These are phyloP conservation scores for Ascochyta lentis DNA, from an alignment of 2,329 filamentous ascomycete genomes.

Conservation along the genomic window DNA sequence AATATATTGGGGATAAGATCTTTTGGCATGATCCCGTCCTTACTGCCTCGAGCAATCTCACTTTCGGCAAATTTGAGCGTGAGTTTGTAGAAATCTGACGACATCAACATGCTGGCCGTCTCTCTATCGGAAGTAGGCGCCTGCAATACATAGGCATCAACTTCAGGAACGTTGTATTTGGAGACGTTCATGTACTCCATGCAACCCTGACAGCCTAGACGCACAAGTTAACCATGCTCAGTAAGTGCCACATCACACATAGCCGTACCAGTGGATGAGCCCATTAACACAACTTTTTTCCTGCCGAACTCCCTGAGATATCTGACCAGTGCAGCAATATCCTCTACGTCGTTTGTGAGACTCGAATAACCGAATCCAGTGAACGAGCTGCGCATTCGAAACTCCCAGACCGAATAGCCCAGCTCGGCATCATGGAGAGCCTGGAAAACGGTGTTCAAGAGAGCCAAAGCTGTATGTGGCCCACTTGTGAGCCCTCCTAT, in stretches of 20 bases:
- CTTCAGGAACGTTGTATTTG: background rate
- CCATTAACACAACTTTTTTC: conserved; percentile 14
- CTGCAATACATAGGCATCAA: conserved; percentile 20
- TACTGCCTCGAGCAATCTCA: conserved; percentile 7
- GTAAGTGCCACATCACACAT: background rate
- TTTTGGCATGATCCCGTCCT: background rate
- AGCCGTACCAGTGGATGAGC: conserved; percentile 13
- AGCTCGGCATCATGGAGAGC: background rate
- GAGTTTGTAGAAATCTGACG: conserved; percentile 4
- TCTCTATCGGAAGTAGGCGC: conserved; percentile 25
- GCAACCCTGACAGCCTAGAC: background rate
- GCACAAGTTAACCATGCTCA: background rate
- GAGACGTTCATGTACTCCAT: background rate
- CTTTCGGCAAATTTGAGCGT: conserved; percentile 14
- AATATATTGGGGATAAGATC: conserved; percentile 18
- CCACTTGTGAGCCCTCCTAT: conserved; percentile 23
- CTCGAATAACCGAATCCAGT: conserved; percentile 26
- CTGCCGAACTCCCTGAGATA: conserved; percentile 16
- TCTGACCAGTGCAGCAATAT: conserved; percentile 15
- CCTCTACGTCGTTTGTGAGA: conserved; percentile 21
- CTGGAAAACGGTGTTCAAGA: conserved; percentile 5
- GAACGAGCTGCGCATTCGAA: conserved; percentile 27
- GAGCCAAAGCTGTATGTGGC: conserved; percentile 12
- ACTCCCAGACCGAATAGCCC: conserved; percentile 21
- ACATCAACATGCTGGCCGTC: conserved; percentile 21